Base-by-base conservation (phyloP, 176 grass and related monocot species). In the Hordeum vulgare region DNA sequence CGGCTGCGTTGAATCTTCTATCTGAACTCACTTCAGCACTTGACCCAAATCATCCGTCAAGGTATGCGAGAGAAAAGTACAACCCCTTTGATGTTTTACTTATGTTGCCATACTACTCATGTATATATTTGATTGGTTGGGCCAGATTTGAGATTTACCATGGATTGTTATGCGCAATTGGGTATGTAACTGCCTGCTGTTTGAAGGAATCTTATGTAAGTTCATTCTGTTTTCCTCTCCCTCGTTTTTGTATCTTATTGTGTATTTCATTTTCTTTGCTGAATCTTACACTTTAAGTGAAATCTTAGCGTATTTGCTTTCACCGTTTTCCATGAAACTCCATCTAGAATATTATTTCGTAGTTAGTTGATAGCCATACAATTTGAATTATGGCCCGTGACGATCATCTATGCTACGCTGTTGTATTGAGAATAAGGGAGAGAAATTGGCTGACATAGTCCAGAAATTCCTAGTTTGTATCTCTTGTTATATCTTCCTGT, bases 71-170 rank as follows among this genome's bases (percentile, higher is more conserved):
- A 23, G 57, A 86, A 71, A 77, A 40, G 8, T 53, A 35, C 20
- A 69, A 64, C 31, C 66, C 6, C 17, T 35, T 61, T 28, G 23
- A 57, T 49, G 23, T 81, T 59, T 62, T 36, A 27, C 63, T 53
- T 71, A 2, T 70, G 34, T 87, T 81, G 40, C 31, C 34, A 56
- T 78, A 36, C 15, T 24, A 11, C 65, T 84, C 65, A 81, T 83
- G 62, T 70, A 65, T 70, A 63, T 81, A 74, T 85, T 84, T 59
- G 66, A 82, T 92, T 27, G 68, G 74, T 71, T 85, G 25, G 81
- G 67, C 53, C 92, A 97, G 95, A 86, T 97, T 93, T 86, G 95
- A 97, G 87, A 94, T 78, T 79, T 91, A 84, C 77, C 95, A 97
- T 80, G 95, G 95, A 80, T 66, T 84, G 7, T 83, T 97, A 81